These are phyloP conservation scores for Phylloporus arenicola DNA, from an alignment of 768 basidiomycete species.

Conservation along the genomic window DNA sequence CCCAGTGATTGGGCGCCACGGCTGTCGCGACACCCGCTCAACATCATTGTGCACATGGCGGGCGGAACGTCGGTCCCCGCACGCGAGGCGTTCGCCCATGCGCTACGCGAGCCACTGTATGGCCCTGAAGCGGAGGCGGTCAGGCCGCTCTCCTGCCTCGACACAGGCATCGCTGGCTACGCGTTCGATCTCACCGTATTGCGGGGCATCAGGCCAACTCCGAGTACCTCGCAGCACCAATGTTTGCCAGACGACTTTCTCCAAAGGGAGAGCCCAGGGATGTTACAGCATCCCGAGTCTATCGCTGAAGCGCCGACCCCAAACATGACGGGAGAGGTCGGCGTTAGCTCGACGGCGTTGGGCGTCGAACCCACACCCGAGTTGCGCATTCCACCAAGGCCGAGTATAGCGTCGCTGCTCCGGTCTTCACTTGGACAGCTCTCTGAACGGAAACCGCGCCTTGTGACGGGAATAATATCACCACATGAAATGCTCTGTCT, in stretches of 20 bases:
- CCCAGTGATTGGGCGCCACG: neutral
- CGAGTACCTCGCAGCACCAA: constrained; percentile 15
- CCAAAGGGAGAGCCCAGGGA: constrained; percentile 5
- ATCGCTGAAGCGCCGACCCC: constrained; percentile 10
- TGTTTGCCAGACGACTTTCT: constrained; percentile 11
- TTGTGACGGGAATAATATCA: constrained; percentile 49
- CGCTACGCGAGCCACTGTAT: constrained; percentile 51
- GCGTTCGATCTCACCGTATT: constrained; percentile 60
- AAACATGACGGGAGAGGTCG: neutral
- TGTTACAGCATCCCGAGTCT: constrained; percentile 12
- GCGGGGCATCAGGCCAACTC: constrained; percentile 19
- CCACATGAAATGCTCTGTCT: constrained; percentile 76
- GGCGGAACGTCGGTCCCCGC: constrained; percentile 55
- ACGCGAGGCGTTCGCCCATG: constrained; percentile 56
- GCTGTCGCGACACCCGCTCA: constrained; percentile 25
- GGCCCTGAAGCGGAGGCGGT: constrained; percentile 51
- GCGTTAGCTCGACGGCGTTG: neutral
- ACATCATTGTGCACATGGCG: constrained; percentile 64
- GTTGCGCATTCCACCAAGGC: neutral
- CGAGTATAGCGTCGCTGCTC: constrained; percentile 40
- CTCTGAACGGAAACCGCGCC: constrained; percentile 53
- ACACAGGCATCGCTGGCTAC: constrained; percentile 69
- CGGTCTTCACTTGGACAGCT: constrained; percentile 55
- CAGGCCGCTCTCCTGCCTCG: constrained; percentile 48
- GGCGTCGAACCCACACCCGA: neutral